Evolutionary conservation across 2,329 filamentous ascomycete species (phyloP), one percentile per base, ranked within the genome.

Genomic region (Ophiostoma angusticollis): DNA sequence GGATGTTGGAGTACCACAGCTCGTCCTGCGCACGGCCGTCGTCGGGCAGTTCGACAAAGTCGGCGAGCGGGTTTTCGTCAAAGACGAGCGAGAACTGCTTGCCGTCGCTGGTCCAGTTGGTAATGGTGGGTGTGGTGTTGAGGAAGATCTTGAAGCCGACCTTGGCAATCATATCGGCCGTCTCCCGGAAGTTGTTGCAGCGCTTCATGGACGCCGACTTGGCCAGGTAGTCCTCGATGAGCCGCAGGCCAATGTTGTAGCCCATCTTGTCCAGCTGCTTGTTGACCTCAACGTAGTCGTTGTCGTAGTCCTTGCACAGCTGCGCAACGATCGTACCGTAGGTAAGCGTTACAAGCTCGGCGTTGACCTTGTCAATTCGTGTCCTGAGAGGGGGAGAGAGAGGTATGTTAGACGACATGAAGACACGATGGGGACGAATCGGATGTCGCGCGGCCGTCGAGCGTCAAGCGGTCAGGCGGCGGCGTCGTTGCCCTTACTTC

Each of bases 61-160:
- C 91, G 37, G 87, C 87, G 43, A 98, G 65, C 1, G 91, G 91
- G 54, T 96, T 98, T 59, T 98, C 91, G 49, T 98, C 91, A 50
- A 98, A 94, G 13, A 95, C 74, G 11, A 98, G 68, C 0, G 86
- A 95, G 64, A 98, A 98, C 50, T 93, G 85, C 58, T 94, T 95
- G 63, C 80, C 91, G 61, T 98, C 91, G 57, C 74, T 84, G 17
- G 86, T 91, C 91, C 91, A 98, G 57, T 93, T 95, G 34, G 86
- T 85, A 47, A 96, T 80, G 7, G 80, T 82, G 0, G 91, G 91
- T 4, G 87, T 93, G 50, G 95, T 86, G 55, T 98, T 98, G 45
- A 98, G 74, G 59, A 98, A 98, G 49, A 98, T 94, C 64, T 98
- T 96, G 67, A 98, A 98, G 41, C 91, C 91, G 48, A 98, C 82